phyloP scores from a whole-genome alignment of 495 filamentous ascomycete genomes.

The Lineolata rhizophorae region DNA sequence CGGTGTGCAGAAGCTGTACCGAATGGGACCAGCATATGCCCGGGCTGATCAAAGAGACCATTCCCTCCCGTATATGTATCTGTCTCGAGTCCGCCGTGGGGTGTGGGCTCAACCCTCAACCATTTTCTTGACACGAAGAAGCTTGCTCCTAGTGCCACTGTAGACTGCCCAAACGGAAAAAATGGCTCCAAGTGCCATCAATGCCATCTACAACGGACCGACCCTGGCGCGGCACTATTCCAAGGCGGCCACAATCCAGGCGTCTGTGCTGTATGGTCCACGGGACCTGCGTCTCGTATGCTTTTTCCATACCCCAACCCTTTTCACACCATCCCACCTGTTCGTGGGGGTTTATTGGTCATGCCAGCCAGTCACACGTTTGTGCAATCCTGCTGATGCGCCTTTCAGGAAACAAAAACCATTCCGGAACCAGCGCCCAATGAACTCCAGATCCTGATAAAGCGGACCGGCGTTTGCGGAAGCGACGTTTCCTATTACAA shows the following conservation, averaged over 20 bases:
- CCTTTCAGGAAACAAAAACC: constrained; percentile 13
- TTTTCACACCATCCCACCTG: constrained; percentile 8
- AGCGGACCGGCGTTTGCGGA: constrained; percentile 14
- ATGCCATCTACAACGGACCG: constrained; percentile 14
- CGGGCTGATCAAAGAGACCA: too few species aligned
- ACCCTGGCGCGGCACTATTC: constrained; percentile 9
- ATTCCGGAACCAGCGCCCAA: constrained; percentile 12
- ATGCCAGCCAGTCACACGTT: constrained; percentile 4
- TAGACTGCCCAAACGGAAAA: too few species aligned
- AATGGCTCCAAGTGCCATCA: constrained; percentile 16
- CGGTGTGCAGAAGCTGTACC: too few species aligned
- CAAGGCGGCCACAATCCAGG: constrained; percentile 13
- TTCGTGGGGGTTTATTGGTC: constrained; percentile 8
- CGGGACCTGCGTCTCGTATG: constrained; percentile 16
- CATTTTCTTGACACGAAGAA: too few species aligned
- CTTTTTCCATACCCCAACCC: constrained; percentile 4
- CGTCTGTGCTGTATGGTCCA: constrained; percentile 15
- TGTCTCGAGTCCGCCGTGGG: too few species aligned
- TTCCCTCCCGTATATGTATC: too few species aligned
- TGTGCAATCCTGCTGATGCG: constrained; percentile 7
- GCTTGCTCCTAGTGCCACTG: too few species aligned
- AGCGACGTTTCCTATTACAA: constrained; percentile 16
- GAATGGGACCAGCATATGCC: too few species aligned
- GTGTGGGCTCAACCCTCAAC: too few species aligned
- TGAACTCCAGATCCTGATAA: constrained; percentile 16